Evolutionary conservation across 2,329 filamentous ascomycete species (phyloP).

Genomic region (Fusarium sarcochroum): DNA sequence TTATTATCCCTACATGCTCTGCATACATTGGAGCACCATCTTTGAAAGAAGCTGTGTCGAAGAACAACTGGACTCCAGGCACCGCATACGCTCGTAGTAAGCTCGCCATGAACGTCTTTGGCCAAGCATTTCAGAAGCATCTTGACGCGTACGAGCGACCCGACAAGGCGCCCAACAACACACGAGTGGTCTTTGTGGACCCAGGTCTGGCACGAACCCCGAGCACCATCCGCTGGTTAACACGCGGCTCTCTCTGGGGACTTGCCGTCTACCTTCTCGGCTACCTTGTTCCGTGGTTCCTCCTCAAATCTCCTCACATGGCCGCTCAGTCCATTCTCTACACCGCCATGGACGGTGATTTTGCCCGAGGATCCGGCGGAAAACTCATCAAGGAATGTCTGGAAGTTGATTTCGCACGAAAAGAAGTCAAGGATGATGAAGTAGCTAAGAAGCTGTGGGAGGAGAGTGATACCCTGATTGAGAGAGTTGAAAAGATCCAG

Average conservation of each 20-base stretch:
- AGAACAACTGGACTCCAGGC: conserved; percentile 67
- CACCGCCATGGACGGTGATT: conserved; percentile 84
- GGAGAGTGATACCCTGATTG: conserved; percentile 86
- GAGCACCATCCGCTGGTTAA: conserved; percentile 88
- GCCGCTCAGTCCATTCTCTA: conserved; percentile 90
- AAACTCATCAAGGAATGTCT: conserved; percentile 91
- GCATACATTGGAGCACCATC: conserved; percentile 86
- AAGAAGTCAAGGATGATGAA: conserved; percentile 82
- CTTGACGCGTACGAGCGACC: conserved; percentile 86
- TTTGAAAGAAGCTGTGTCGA: conserved; percentile 66
- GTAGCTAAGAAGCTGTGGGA: conserved; percentile 91
- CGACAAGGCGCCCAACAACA: conserved; percentile 84
- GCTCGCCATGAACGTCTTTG: conserved; percentile 91
- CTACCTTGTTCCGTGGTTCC: conserved; percentile 87
- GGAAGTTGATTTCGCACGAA: conserved; percentile 77
- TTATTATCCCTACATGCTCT: conserved; percentile 89
- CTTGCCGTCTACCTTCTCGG: conserved; percentile 81
- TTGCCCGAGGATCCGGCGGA: conserved; percentile 75
- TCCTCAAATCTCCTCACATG: conserved; percentile 86
- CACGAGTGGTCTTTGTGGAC: conserved; percentile 88
- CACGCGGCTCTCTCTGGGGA: conserved; percentile 85
- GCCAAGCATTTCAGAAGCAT: conserved; percentile 92
- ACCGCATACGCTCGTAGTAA: conserved; percentile 76
- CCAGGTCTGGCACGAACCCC: conserved; percentile 89
- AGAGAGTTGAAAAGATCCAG: conserved; percentile 78